Base-by-base conservation (phyloP, 768 basidiomycete genomes). In the Boletus subcaerulescens region DNA sequence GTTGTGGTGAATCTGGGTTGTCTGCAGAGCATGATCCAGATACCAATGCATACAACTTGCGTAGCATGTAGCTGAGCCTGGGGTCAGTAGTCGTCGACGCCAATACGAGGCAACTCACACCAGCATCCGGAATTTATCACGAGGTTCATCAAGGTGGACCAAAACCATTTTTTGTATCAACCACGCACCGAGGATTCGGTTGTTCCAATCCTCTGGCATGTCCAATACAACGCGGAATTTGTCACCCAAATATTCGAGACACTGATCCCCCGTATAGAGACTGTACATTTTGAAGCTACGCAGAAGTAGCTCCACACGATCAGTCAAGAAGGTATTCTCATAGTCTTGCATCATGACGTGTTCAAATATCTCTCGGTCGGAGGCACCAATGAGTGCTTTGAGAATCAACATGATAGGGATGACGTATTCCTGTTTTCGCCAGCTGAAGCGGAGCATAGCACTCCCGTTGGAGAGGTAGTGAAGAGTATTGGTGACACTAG, bases 1-100 rank as follows among this genome's bases (percentile, higher is more conserved):
- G 92, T 68, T 98, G 96, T 55, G 97, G 94, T 1, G 95, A 98
- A 79, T 99, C 97, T 5, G 97, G 95, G 68, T 98, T 98, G 74
- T 99, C 97, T 48, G 89, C 80, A 62, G 89, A 90, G 61, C 92
- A 97, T 41, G 87, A 83, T 41, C 88, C 87, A 5, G 94, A 95
- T 8, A 98, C 94, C 17, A 93, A 76, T 2, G 92, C 82, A 64
- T 92, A 98, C 13, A 99, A 77, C 72, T 98, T 99, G 58, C 94
- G 88, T 31, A 98, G 79, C 97, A 98, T 98, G 76, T 94, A 98
- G 36, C 95, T 98, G 64, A 20, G 18, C 45, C 22, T 31, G n/a
- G 38, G 13, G 40, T 65, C 13, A 67, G 58, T 15, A 17, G 33
- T 14, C 22, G 39, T 54, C 53, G 3, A 20, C 11, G 43, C 12